Evolutionary conservation across 768 basidiomycete genomes (phyloP), one percentile per base, ranked within the genome.

Genomic region (Filobasidium wieringae): DNA sequence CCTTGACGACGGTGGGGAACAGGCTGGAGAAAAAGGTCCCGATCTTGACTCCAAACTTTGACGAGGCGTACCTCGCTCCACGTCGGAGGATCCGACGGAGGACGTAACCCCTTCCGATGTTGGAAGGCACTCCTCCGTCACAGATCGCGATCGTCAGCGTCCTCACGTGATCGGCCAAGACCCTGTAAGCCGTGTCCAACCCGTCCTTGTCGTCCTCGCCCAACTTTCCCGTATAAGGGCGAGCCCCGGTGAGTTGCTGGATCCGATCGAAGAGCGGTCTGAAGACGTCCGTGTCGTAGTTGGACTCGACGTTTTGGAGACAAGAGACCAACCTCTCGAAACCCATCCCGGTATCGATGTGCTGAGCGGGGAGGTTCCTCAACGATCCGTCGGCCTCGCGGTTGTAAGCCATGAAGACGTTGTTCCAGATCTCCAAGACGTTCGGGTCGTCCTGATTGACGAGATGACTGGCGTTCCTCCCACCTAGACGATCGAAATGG

Each of bases 341-440:
- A 40, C 95, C 95, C 92, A 99, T 91, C 51, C 95, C 95, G 6
- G 95, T 99, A 71, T 99, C 95, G 62, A 99, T 87, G 66, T 99
- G 95, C 75, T 91, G 90, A 31, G 84, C 82, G 26, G 95, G 95
- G 14, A 99, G 80, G 0, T 81, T 59, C 53, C 80, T 82, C 15
- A 99, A 80, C 19, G 84, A 82, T 37, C 87, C 86, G 57, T 92
- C 87, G 41, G 82, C 81, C 73, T 97, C 93, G 47, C 95, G 87
- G 72, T 99, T 97, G 78, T 87, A 99, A 68, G 96, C 92, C 70
- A 99, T 97, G 72, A 96, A 99, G 57, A 99, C 95, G 72, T 95
- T 96, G 78, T 99, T 99, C 95, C 95, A 99, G 64, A 99, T 92
- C 75, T 70, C 68, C 58, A 99, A 80, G 7, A 99, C 95, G 62